Conservation (phyloP, 1,139 yeast species). For the Kurtzmaniella quercitrusa region DNA sequence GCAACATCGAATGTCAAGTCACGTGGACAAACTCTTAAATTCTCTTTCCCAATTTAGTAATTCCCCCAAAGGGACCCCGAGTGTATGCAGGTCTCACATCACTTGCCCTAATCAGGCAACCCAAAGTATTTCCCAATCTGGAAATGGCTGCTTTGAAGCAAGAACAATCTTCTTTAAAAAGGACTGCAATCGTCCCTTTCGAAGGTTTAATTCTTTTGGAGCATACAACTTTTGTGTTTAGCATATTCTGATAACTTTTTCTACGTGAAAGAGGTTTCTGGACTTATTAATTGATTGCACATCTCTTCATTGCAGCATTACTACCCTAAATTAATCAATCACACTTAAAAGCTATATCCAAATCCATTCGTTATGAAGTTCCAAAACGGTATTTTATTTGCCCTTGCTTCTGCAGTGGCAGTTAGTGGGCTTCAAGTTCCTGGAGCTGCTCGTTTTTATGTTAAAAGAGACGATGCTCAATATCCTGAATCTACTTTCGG, state of each 20-base stretch:
- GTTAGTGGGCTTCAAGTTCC: neutral
- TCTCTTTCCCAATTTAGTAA: neutral
- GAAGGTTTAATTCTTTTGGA: neutral
- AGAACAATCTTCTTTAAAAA: neutral
- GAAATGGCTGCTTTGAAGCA: neutral
- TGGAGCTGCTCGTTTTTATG: neutral
- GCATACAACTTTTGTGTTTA: neutral
- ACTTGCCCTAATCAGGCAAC: neutral
- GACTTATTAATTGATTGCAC: neutral
- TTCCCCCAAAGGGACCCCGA: neutral
- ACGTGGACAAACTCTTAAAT: neutral
- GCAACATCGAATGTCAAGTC: no score
- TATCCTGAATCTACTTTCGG: slow-evolving; percentile 1
- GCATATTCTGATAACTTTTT: neutral
- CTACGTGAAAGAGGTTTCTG: neutral
- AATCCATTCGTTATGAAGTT: slow-evolving; percentile 1
- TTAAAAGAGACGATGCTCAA: neutral
- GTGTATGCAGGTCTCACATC: neutral
- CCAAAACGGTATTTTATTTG: neutral
- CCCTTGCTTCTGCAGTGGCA: neutral
- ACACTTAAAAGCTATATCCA: neutral
- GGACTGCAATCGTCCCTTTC: neutral
- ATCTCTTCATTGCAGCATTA: neutral
- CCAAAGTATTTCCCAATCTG: neutral
- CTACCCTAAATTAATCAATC: neutral